Conservation (phyloP, 2,329 filamentous ascomycete species). For the Oidium heveae region DNA sequence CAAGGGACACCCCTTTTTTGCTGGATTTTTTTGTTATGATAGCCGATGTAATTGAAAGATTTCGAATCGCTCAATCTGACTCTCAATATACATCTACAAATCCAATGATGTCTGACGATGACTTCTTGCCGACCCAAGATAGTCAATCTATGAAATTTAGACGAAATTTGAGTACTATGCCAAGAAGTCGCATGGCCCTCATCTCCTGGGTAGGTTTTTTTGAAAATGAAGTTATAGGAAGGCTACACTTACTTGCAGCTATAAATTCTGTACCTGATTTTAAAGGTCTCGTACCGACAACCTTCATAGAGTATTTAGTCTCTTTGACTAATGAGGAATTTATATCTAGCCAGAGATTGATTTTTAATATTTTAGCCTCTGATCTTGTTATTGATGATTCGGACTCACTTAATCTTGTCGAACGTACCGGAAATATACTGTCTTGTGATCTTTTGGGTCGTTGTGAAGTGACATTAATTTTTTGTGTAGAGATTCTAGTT, state of each 20-base stretch:
- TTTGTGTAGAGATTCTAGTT: conserved; percentile 42
- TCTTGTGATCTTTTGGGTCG: conserved; percentile 35
- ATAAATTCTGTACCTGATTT: conserved; percentile 5
- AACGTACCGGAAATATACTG: conserved; percentile 26
- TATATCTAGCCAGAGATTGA: conserved; percentile 23
- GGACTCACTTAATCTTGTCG: conserved; percentile 22
- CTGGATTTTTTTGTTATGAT: conserved; percentile 8
- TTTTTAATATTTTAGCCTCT: conserved; percentile 26
- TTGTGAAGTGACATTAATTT: conserved; percentile 46
- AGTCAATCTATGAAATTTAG: conserved; percentile 30
- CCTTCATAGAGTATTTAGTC: conserved; percentile 25
- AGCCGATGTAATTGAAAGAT: conserved; percentile 6
- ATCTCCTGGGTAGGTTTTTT: conserved; percentile 10
- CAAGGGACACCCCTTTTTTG: conserved; percentile 6
- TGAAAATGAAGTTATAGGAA: conserved; percentile 6
- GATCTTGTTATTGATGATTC: conserved; percentile 25
- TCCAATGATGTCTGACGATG: conserved; percentile 33
- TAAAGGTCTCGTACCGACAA: conserved; percentile 21
- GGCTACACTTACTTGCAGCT: conserved; percentile 8
- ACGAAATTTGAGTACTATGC: conserved; percentile 19
- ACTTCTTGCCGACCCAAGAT: conserved; percentile 16
- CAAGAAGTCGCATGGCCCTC: conserved; percentile 15
- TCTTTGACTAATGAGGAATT: conserved; percentile 26
- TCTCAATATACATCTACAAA: conserved; percentile 8
- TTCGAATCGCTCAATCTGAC: background rate